A percentile compares a stretch with the other conserved stretches of the same genome.
These are phyloP conservation scores for Hyphopichia buzzinii DNA, from an alignment of 1,139 yeast genomes.

Conservation along the genomic window DNA sequence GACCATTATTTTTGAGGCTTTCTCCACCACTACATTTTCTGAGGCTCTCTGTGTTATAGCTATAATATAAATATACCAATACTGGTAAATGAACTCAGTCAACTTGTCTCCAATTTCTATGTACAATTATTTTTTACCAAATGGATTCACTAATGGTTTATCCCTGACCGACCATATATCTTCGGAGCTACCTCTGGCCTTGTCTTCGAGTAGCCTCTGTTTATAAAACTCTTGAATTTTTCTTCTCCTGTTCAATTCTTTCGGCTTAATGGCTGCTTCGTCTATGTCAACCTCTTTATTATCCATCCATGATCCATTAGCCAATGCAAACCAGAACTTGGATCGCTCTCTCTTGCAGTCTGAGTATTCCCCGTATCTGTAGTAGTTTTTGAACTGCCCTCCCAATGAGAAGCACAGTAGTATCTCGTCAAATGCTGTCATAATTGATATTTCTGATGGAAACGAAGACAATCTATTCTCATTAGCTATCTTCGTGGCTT, in stretches of 20 bases:
- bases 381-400: constrained; percentile 80
- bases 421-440: constrained; percentile 84
- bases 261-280: constrained; percentile 23
- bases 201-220: constrained; percentile 57
- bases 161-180: constrained; percentile 71
- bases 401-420: constrained; percentile 86
- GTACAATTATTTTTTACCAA: constrained; percentile 8
- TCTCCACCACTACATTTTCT: no score
- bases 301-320: constrained; percentile 41
- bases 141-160: constrained; percentile 26
- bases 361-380: constrained; percentile 76
- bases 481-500: constrained; percentile 25
- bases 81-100: no score
- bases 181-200: constrained; percentile 70
- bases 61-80: no score
- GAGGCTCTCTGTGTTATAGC: no score
- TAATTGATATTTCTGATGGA: constrained; percentile 38
- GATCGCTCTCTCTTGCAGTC: constrained; percentile 67
- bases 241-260: constrained; percentile 47
- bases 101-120: constrained; percentile 1
- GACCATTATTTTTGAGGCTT: no score
- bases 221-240: constrained; percentile 72
- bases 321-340: constrained; percentile 79
- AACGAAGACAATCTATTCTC: constrained; percentile 29
- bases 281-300: constrained; percentile 20